Percentiles rank a stretch among this genome's conserved stretches.
Conservation (phyloP, 495 filamentous ascomycete species). For the Aspergillus affinis region DNA sequence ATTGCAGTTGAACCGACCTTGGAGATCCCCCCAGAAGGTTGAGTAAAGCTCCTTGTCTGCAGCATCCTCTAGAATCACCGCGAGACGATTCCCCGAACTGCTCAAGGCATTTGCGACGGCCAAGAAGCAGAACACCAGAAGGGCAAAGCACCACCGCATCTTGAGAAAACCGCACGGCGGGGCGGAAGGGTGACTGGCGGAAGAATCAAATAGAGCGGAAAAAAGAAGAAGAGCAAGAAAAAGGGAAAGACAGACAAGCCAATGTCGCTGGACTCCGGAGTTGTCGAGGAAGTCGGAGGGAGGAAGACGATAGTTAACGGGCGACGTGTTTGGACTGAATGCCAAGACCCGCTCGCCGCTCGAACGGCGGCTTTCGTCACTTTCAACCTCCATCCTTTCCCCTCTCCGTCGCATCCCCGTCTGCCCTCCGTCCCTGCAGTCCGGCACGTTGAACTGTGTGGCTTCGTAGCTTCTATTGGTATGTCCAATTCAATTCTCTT, state of each 20-base stretch:
- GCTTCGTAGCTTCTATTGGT: neutral
- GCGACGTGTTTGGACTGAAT: conserved; percentile 50
- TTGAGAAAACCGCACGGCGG: conserved; percentile 46
- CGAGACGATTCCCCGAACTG: conserved; percentile 73
- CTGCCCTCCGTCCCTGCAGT: conserved; percentile 2
- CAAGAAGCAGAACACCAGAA: conserved; percentile 63
- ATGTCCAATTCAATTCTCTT: neutral
- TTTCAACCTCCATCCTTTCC: conserved; percentile 34
- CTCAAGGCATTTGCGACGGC: conserved; percentile 73
- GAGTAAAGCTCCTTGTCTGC: conserved; percentile 77
- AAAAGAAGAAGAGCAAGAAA: conserved; percentile 20
- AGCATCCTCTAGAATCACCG: conserved; percentile 84
- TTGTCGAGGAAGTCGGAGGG: conserved; percentile 19
- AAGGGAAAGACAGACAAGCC: conserved; percentile 19
- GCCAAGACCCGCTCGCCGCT: conserved; percentile 40
- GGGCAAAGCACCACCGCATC: conserved; percentile 77
- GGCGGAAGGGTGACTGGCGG: conserved; percentile 21
- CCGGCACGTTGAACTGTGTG: neutral
- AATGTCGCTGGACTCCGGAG: conserved; percentile 12
- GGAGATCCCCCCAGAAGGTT: conserved; percentile 76
- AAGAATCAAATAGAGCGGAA: conserved; percentile 15
- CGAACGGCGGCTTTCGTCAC: conserved; percentile 32
- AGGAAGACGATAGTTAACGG: conserved; percentile 29
- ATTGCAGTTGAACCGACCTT: conserved; percentile 52
- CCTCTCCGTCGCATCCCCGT: conserved; percentile 17